A percentile compares a stretch with the other conserved stretches of the same genome.
Evolutionary conservation across 768 basidiomycete genomes (phyloP).

Genomic region (Amanita brunnescens): DNA sequence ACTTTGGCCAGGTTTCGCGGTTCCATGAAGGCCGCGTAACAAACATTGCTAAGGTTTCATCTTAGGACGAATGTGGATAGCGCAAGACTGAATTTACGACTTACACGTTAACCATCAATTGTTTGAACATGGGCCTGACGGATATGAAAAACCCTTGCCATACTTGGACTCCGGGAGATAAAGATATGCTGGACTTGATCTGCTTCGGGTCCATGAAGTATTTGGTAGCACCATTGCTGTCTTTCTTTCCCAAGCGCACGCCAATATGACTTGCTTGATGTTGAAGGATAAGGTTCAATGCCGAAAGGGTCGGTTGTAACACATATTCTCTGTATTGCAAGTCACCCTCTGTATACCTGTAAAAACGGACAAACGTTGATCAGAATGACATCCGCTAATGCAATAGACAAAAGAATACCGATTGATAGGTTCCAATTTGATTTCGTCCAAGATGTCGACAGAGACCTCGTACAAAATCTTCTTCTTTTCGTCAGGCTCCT

Average conservation of each 20-base stretch:
- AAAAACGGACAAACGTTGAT: background rate
- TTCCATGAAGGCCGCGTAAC: constrained; percentile 46
- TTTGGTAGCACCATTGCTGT: constrained; percentile 22
- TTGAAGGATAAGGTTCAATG: constrained; percentile 50
- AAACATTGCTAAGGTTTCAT: constrained; percentile 35
- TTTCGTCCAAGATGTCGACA: background rate
- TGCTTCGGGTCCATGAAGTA: constrained; percentile 42
- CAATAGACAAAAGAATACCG: background rate
- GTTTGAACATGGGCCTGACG: constrained; percentile 37
- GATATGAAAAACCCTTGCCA: constrained; percentile 42
- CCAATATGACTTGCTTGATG: constrained; percentile 37
- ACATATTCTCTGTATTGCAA: constrained; percentile 35
- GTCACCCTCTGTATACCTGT: constrained; percentile 44
- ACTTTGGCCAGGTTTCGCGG: constrained; percentile 57
- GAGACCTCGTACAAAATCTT: constrained; percentile 28
- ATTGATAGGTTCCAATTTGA: background rate
- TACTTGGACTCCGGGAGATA: constrained; percentile 29
- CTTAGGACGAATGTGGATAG: background rate
- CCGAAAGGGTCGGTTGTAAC: constrained; percentile 41
- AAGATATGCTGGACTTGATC: constrained; percentile 10
- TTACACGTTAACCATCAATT: constrained; percentile 48
- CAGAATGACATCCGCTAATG: background rate
- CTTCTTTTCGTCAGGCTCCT: constrained; percentile 24
- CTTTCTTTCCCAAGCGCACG: constrained; percentile 38
- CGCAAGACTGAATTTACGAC: constrained; percentile 7